Percentiles rank a stretch among this genome's conserved stretches.
phyloP scores from a whole-genome alignment of 352 stramenopile genomes.

The Phytophthora niederhauseri region DNA sequence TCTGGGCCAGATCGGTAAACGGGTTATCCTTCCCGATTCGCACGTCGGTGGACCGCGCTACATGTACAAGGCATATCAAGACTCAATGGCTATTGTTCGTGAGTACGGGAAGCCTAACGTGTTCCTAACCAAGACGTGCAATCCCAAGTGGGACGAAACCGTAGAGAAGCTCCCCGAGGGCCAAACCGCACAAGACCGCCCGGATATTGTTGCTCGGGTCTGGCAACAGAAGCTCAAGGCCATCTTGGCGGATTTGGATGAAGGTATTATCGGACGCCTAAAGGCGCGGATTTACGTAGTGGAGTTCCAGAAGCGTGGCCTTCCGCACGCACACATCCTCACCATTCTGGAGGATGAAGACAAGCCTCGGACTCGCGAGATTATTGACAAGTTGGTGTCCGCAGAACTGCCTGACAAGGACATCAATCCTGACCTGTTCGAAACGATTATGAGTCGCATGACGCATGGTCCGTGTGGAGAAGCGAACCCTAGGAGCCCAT shows the following conservation, averaged over 20 bases:
- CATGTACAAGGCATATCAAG: neutral
- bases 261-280: neutral
- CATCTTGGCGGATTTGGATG: neutral
- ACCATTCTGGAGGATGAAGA: neutral
- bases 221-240: neutral
- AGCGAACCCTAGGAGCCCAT: neutral
- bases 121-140: neutral
- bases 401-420: neutral
- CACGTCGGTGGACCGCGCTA: neutral
- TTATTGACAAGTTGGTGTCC: neutral
- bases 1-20: no score
- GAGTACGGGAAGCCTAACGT: neutral
- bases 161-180: neutral
- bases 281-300: neutral
- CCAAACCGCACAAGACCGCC: neutral
- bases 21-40: no score
- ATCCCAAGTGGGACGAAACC: neutral
- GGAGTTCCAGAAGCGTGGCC: neutral
- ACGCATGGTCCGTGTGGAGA: neutral
- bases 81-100: neutral
- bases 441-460: neutral
- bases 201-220: neutral
- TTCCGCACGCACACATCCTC: neutral
- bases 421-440: neutral
- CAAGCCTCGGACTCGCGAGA: neutral